Base-by-base conservation (phyloP, 805 yeast genomes). In the Wickerhamomyces bovis region DNA sequence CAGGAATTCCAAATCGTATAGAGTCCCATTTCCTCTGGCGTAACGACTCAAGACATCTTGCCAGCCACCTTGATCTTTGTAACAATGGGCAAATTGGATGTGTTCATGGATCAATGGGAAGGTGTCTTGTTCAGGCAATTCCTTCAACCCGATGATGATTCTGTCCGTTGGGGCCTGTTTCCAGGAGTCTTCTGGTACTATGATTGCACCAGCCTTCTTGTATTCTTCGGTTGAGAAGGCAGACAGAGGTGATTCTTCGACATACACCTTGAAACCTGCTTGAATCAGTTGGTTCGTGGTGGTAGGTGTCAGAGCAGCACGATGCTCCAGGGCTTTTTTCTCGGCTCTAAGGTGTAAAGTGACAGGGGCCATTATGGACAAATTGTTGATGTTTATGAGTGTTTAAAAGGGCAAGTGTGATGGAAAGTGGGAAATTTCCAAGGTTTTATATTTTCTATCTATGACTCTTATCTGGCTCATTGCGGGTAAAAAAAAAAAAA, bases 1-100 rank as follows among this genome's bases (percentile, higher is more conserved):
- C 65, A 94, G 74, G 64, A 94, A 94, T 71, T 94, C 99, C 55
- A 94, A 74, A 66, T 94, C 99, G 65, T 94, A 94, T 55, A 94
- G 77, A 13, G 79, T 76, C 57, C 99, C 98, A 49, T 85, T 79
- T 43, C 99, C 99, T 36, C 78, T 83, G 44, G 95, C 95, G 73
- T 89, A 94, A 67, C 99, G 80, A 49, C 75, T 64, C 58, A 94
- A 71, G 15, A 94, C 98, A 49, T 89, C 87, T 66, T 88, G 71
- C 99, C 99, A 94, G 44, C 99, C 99, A 52, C 72, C 96, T 72
- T 94, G 99, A 70, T 92, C 79, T 73, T 94, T 94, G 72, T 94
- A 94, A 72, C 99, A 94, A 69, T 94, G 99, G 39, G 99, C 99
- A 70, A 94, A 94, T 71, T 94, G 98, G 55, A 94, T 88, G 69